Percentiles rank a stretch among this genome's conserved stretches.
Evolutionary conservation across 139 green algal species (phyloP).

Genomic region (Coelastrella sp.): DNA sequence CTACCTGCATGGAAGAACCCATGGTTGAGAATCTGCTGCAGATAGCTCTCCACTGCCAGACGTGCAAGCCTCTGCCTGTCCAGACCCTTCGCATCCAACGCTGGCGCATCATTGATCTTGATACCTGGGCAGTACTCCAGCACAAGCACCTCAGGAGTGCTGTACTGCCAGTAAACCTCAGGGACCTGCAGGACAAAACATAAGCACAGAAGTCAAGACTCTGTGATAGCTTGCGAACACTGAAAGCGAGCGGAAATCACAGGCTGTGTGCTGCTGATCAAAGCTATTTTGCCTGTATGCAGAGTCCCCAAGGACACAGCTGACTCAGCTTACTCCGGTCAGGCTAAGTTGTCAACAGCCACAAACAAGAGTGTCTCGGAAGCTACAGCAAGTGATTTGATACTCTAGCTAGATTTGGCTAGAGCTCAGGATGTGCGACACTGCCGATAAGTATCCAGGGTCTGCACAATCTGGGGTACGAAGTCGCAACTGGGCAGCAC

Average conservation of each 20-base stretch:
- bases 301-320: neutral
- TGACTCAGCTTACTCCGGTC: neutral
- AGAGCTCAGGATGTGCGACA: no score
- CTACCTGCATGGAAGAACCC: slow-evolving; percentile 70
- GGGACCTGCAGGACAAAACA: slow-evolving; percentile 74
- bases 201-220: no score
- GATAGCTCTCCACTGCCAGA: slow-evolving; percentile 91
- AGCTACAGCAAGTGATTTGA: no score
- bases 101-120: slow-evolving; percentile 94
- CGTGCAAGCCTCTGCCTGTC: slow-evolving; percentile 89
- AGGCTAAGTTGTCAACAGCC: no score
- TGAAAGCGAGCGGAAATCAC: no score
- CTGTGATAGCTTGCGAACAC: no score
- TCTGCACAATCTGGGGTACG: no score
- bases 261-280: neutral
- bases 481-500: no score
- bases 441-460: no score
- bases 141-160: slow-evolving; percentile 83
- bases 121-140: slow-evolving; percentile 95
- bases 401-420: no score
- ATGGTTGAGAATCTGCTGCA: slow-evolving; percentile 89
- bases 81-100: slow-evolving; percentile 89
- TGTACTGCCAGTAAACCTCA: slow-evolving; percentile 91
- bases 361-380: no score
- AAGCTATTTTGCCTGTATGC: neutral